A percentile compares a stretch with the other conserved stretches of the same genome.
These are phyloP conservation scores for Cyanidiococcus yangmingshanensis DNA, from an alignment of 23 red algal genomes.

Conservation along the genomic window DNA sequence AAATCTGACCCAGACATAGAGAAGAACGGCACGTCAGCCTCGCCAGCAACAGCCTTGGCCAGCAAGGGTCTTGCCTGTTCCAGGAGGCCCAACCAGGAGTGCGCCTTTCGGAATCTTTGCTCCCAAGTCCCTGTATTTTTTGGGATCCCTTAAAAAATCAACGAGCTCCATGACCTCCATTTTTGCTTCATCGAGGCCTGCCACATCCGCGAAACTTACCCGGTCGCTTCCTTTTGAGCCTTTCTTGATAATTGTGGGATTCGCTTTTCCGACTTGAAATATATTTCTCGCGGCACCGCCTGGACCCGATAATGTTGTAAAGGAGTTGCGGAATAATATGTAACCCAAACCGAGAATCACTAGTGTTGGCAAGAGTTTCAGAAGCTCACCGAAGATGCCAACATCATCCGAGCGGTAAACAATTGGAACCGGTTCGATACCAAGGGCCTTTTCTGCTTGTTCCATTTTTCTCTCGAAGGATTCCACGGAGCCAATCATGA, in stretches of 20 bases:
- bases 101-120: slow-evolving; percentile 98
- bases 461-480: slow-evolving; percentile 84
- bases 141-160: slow-evolving; percentile 84
- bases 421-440: slow-evolving; percentile 71
- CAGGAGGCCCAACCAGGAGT: slow-evolving; percentile 87
- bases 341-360: slow-evolving; percentile 65
- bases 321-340: slow-evolving; percentile 40
- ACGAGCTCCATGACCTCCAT: slow-evolving; percentile 99
- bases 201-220: slow-evolving; percentile 71
- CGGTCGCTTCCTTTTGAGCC: slow-evolving; percentile 6
- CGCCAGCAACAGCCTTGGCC: slow-evolving; percentile 86
- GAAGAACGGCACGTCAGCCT: slow-evolving; percentile 97
- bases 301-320: slow-evolving; percentile 43
- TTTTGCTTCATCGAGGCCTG: slow-evolving; percentile 98
- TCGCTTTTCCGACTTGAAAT: slow-evolving; percentile 97
- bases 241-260: slow-evolving; percentile 72
- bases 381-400: slow-evolving; percentile 39
- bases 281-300: slow-evolving; percentile 55
- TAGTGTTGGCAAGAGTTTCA: slow-evolving; percentile 52
- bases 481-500: slow-evolving; percentile 61
- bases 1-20: slow-evolving; percentile 97
- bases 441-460: slow-evolving; percentile 72
- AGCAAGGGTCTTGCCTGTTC: slow-evolving; percentile 94
- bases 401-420: slow-evolving; percentile 49
- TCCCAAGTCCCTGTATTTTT: slow-evolving; percentile 66